phyloP scores from a whole-genome alignment of 495 filamentous ascomycete species.

The Darksidea phi region DNA sequence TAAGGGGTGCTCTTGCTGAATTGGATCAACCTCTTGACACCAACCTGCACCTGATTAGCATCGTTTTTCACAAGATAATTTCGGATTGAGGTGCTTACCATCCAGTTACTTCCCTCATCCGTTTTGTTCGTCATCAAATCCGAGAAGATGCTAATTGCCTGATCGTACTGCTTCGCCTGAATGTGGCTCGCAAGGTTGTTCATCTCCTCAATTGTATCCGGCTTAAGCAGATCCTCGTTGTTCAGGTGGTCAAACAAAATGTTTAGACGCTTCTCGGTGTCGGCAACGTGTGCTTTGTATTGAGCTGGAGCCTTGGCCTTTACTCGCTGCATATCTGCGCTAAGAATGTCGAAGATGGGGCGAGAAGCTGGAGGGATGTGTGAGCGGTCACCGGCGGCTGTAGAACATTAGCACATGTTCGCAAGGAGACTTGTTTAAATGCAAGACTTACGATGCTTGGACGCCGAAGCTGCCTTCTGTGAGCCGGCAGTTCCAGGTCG shows the following conservation, averaged over 20 bases:
- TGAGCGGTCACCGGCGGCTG: slow-evolving; percentile 76
- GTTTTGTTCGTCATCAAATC: slow-evolving; percentile 79
- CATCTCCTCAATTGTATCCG: slow-evolving; percentile 74
- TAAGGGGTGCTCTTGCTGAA: slow-evolving; percentile 27
- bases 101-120: slow-evolving; percentile 90
- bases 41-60: slow-evolving; percentile 57
- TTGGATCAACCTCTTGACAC: slow-evolving; percentile 80
- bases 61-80: background rate
- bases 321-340: slow-evolving; percentile 80
- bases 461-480: slow-evolving; percentile 38
- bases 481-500: slow-evolving; percentile 55
- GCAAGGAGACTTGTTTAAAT: background rate
- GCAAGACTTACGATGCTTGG: slow-evolving; percentile 63
- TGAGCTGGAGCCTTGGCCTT: slow-evolving; percentile 74
- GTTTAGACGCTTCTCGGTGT: slow-evolving; percentile 86
- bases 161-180: slow-evolving; percentile 68
- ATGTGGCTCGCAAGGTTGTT: slow-evolving; percentile 65
- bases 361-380: slow-evolving; percentile 77
- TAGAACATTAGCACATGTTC: background rate
- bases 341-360: slow-evolving; percentile 78
- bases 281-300: slow-evolving; percentile 82
- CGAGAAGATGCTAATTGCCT: slow-evolving; percentile 71
- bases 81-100: slow-evolving; percentile 63
- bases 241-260: slow-evolving; percentile 95
- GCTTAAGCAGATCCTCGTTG: slow-evolving; percentile 83